A percentile compares a stretch with the other conserved stretches of the same genome.
Conservation (phyloP, 345 rosid genomes). For the Syzygium oleosum region DNA sequence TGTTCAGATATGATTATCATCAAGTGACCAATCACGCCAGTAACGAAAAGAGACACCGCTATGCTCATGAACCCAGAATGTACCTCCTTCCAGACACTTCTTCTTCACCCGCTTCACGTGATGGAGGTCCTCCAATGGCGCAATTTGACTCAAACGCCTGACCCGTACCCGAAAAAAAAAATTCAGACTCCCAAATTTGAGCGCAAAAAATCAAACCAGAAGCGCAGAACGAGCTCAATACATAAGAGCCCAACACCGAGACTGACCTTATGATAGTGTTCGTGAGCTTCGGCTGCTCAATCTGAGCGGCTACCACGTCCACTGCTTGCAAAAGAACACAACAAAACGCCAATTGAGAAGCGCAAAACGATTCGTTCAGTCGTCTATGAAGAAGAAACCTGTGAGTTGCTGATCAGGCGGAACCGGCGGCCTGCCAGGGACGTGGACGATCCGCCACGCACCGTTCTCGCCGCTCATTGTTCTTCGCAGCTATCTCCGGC, state of each 20-base stretch:
- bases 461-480: not conserved
- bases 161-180: not conserved
- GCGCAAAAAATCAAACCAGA: not conserved
- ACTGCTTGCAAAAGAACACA: conserved; percentile 14
- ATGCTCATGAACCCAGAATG: not conserved
- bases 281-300: conserved; percentile 33
- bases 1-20: no score
- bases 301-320: conserved; percentile 30
- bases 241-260: not conserved
- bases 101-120: no score
- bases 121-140: no score
- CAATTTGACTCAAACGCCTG: conserved; percentile 22
- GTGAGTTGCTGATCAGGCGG: conserved; percentile 52
- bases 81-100: conserved; percentile 30
- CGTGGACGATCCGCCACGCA: conserved; percentile 27
- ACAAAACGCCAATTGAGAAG: not conserved
- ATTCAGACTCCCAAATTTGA: not conserved
- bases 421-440: conserved; percentile 46
- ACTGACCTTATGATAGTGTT: conserved; percentile 53
- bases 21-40: not conserved
- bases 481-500: no score
- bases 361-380: no score
- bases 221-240: not conserved
- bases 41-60: not conserved
- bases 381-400: conserved; percentile 8